Percentiles rank a stretch among this genome's conserved stretches.
phyloP scores from a whole-genome alignment of 108 stramenopile species.

The Ochromonas danica region DNA sequence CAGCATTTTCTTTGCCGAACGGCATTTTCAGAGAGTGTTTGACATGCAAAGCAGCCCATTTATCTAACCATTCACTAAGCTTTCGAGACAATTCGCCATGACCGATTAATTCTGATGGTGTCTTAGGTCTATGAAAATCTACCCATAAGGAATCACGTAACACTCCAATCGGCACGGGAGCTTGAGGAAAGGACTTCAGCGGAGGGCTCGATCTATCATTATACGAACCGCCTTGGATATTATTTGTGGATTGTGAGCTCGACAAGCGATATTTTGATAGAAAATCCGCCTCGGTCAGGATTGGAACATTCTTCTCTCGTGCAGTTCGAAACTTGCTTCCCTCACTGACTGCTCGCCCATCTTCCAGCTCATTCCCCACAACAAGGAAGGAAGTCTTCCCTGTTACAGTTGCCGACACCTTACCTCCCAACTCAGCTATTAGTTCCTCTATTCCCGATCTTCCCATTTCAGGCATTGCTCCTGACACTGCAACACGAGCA shows the following conservation, averaged over 20 bases:
- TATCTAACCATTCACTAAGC: conserved; percentile 58
- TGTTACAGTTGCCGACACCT: conserved; percentile 69
- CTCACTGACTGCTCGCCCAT: conserved; percentile 74
- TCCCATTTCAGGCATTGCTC: background rate
- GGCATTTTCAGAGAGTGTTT: conserved; percentile 26
- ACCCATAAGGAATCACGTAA: conserved; percentile 78
- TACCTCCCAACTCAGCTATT: conserved; percentile 73
- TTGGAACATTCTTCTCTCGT: conserved; percentile 51
- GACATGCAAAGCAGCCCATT: conserved; percentile 68
- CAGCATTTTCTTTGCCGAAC: conserved; percentile 56
- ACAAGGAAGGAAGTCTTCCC: conserved; percentile 82
- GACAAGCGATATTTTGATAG: background rate
- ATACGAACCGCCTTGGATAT: background rate
- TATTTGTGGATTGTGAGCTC: background rate
- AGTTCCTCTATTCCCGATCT: conserved; percentile 69
- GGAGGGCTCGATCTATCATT: background rate
- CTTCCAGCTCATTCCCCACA: conserved; percentile 76
- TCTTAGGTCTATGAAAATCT: conserved; percentile 79
- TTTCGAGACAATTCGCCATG: conserved; percentile 36
- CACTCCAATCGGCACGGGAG: background rate
- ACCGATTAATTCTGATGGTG: conserved; percentile 44
- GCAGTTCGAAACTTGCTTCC: conserved; percentile 75
- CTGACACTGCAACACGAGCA: background rate
- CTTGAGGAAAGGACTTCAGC: background rate
- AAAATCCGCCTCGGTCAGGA: conserved; percentile 39